A percentile compares a stretch with the other conserved stretches of the same genome.
Conservation (phyloP, 495 filamentous ascomycete genomes). For the Cairneyella variabilis region DNA sequence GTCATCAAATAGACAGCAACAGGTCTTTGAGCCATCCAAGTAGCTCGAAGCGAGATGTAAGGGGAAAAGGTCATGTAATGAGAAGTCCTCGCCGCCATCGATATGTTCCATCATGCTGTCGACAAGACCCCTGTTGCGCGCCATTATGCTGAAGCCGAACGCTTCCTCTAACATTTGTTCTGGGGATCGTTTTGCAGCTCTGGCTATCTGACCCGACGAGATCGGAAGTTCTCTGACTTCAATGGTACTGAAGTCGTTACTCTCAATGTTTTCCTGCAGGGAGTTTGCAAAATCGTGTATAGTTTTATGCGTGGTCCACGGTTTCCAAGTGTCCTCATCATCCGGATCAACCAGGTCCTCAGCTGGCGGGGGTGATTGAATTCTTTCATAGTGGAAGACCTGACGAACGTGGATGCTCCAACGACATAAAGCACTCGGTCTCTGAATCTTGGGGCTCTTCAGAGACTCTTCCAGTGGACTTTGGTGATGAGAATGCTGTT, state of each 20-base stretch:
- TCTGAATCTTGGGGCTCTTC: not conserved
- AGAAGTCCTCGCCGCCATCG: not conserved
- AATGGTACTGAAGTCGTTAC: conserved; percentile 31
- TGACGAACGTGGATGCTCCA: conserved; percentile 28
- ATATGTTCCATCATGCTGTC: conserved; percentile 3
- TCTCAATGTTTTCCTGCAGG: conserved; percentile 27
- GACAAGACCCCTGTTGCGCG: conserved; percentile 28
- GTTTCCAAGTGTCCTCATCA: conserved; percentile 28
- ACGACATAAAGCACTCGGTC: conserved; percentile 25
- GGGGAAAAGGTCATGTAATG: conserved; percentile 27
- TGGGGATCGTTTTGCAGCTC: conserved; percentile 24
- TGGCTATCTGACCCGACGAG: conserved; percentile 23
- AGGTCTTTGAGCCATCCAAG: conserved; percentile 34
- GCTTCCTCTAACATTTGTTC: conserved; percentile 31
- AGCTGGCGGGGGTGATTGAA: conserved; percentile 11
- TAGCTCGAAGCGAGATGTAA: conserved; percentile 38
- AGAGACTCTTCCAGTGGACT: not conserved
- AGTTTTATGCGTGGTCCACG: conserved; percentile 21
- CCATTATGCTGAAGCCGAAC: conserved; percentile 38
- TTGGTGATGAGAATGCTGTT: not conserved
- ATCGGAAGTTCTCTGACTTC: conserved; percentile 26
- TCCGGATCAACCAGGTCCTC: conserved; percentile 13
- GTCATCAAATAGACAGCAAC: conserved; percentile 30
- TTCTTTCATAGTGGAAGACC: not conserved
- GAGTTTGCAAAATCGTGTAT: conserved; percentile 14